phyloP scores from a whole-genome alignment of 495 filamentous ascomycete genomes.

The Xylaria palmicola region DNA sequence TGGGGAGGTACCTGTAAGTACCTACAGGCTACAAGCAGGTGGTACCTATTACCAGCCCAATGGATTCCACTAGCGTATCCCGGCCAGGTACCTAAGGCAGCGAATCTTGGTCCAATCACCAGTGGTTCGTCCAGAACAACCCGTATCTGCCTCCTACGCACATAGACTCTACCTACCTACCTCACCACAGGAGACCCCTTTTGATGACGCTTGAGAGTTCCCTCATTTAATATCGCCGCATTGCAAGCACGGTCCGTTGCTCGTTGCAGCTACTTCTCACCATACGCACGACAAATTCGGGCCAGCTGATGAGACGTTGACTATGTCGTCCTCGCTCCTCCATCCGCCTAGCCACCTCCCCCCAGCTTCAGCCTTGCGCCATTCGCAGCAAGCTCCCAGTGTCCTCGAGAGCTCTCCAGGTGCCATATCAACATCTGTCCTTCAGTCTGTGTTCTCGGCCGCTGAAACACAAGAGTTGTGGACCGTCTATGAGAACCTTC shows the following conservation, averaged over 20 bases:
- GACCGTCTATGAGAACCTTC: slow-evolving; percentile 78
- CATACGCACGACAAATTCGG: neutral
- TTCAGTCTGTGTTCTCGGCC: slow-evolving; percentile 54
- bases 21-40: no score
- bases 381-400: slow-evolving; percentile 75
- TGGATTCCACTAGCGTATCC: no score
- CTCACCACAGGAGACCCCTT: neutral
- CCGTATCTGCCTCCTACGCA: no score
- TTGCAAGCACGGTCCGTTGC: neutral
- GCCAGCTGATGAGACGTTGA: neutral
- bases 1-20: neutral
- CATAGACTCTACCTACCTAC: neutral
- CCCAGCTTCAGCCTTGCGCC: slow-evolving; percentile 56
- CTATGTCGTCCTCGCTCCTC: slow-evolving; percentile 51
- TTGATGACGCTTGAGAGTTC: no score
- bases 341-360: slow-evolving; percentile 50
- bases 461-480: slow-evolving; percentile 75
- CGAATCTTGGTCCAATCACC: no score
- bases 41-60: no score
- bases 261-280: neutral
- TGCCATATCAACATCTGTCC: slow-evolving; percentile 46
- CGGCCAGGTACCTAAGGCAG: no score
- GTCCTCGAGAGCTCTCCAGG: slow-evolving; percentile 57
- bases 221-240: neutral
- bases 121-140: no score